Conservation (phyloP, 225 moss, liverwort and hornwort genomes). For the Pseudisothecium myosuroides region DNA sequence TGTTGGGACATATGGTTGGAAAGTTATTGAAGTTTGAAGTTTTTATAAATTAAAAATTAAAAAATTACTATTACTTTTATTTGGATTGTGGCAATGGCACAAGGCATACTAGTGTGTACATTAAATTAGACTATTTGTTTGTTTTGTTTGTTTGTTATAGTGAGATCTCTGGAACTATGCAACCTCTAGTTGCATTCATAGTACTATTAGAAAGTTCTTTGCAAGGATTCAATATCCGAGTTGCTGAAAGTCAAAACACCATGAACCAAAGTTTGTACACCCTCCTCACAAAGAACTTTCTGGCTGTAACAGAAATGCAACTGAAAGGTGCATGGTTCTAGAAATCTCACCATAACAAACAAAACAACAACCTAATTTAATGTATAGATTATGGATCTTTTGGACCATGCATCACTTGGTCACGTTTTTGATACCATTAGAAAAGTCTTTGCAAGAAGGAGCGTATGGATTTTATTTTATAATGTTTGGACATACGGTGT, state of each 20-base stretch:
- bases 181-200: accelerated
- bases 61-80: no score
- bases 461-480: not conserved
- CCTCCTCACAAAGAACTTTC: accelerated
- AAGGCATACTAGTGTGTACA: no score
- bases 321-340: accelerated
- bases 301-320: accelerated
- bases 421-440: accelerated
- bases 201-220: accelerated
- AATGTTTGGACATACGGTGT: accelerated
- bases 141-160: not conserved
- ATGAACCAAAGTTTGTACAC: accelerated
- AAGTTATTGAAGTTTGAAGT: no score
- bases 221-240: accelerated
- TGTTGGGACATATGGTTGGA: no score
- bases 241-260: accelerated
- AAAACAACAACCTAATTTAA: no score
- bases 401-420: accelerated
- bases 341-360: no score
- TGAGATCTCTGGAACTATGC: accelerated
- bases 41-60: no score
- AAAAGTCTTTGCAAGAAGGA: accelerated
- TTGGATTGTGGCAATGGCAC: no score
- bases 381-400: not conserved
- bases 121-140: no score